These are phyloP conservation scores for Brassica hybrid DNA, from an alignment of 441 rosid genomes.

Conservation along the genomic window DNA sequence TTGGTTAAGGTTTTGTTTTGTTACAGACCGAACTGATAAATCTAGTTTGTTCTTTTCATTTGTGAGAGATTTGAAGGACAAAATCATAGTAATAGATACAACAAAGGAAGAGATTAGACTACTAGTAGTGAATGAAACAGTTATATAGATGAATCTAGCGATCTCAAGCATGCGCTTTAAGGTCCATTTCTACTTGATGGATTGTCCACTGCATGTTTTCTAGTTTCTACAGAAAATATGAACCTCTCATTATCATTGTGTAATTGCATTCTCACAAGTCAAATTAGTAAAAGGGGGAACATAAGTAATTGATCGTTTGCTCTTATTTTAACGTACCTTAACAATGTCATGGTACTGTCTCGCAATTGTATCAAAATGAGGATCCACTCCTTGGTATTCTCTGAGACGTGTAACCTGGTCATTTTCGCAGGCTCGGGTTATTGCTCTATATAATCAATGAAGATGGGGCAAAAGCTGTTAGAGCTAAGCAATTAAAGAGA, in stretches of 20 bases:
- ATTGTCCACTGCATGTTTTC: slow-evolving; percentile 96
- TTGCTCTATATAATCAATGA: too few species aligned
- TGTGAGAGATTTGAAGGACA: not conserved
- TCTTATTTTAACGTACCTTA: slow-evolving; percentile 52
- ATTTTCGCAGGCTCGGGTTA: not conserved
- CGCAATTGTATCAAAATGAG: slow-evolving; percentile 87
- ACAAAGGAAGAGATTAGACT: not conserved
- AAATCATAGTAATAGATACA: not conserved
- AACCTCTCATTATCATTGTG: slow-evolving; percentile 17
- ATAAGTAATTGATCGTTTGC: not conserved
- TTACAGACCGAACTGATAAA: not conserved
- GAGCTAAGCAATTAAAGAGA: slow-evolving; percentile 7
- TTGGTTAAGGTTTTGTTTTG: too few species aligned
- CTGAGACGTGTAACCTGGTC: slow-evolving; percentile 85
- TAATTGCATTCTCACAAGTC: slow-evolving; percentile 1
- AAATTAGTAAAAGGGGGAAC: not conserved
- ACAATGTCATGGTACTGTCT: slow-evolving; percentile 95
- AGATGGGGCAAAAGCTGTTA: too few species aligned
- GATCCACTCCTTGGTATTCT: slow-evolving; percentile 97
- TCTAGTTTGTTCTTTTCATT: not conserved
- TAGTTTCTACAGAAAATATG: slow-evolving; percentile 61
- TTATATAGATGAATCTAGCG: not conserved
- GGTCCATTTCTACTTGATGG: slow-evolving; percentile 89
- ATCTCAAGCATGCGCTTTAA: slow-evolving; percentile 46
- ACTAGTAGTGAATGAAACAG: not conserved